Evolutionary conservation across 177 flowering plant species (phyloP), one percentile per base, ranked within the genome.

Genomic region (Tripterygium wilfordii): DNA sequence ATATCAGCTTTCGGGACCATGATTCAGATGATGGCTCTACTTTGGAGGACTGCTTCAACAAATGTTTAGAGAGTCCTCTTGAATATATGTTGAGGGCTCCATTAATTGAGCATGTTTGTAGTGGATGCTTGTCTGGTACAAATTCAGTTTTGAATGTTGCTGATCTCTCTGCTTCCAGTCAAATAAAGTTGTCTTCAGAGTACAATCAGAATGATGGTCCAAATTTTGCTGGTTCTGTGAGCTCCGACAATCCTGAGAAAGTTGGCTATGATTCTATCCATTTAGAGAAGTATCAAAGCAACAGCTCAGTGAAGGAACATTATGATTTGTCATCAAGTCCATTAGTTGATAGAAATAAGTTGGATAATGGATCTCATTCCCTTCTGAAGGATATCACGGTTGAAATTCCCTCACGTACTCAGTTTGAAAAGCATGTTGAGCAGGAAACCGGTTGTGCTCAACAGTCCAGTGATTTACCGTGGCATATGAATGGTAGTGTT

Each of bases 321-420:
- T 18, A 38, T 45, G 51, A 5, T 47, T 56, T 29, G 8, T 42
- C 25, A 18, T 40, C 66, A 15, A 32, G 30, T 19, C 41, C 69
- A 52, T 52, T 60, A 27, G 47, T 44, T 56, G 53, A 37, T 19
- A 50, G 48, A 41, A 52, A 31, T 39, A 67, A 52, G 36, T 28
- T 65, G 30, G 56, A 60, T 51, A 27, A 27, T 20, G 57, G 51
- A 19, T 33, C 50, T 27, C 32, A 46, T 48, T 45, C 70, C 52
- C 42, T 37, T 48, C 32, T 67, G 44, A 73, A 62, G 63, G 67
- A 67, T 24, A 52, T 74, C 20, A 69, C 38, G 32, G 61, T 76
- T 60, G 79, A 68, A 29, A 65, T 80, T 72, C 79, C 82, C 9
- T 19, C 67, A 40, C 45, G 25, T 57, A 42, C 56, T 16, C 42